These are phyloP conservation scores for Cystobasidium sp. DNA, from an alignment of 1,284 basidiomycete species.

Conservation along the genomic window DNA sequence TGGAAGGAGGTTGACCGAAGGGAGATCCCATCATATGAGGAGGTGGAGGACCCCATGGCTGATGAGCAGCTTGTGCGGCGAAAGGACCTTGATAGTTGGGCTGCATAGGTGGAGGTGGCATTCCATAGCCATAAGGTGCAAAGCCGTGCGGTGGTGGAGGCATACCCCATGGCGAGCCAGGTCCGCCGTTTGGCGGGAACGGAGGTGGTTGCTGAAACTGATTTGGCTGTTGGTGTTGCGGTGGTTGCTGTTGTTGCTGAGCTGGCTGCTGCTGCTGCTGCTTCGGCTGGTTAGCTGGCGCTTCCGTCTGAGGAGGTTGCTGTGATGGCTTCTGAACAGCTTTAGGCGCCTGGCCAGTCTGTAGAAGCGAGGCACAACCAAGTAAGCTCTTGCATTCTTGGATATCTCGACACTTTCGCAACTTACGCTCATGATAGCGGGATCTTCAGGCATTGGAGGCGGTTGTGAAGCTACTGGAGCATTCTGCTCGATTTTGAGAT, in stretches of 20 bases:
- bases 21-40: conserved; percentile 25
- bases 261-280: conserved; percentile 43
- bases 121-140: conserved; percentile 26
- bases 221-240: not conserved
- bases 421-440: conserved; percentile 53
- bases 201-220: conserved; percentile 6
- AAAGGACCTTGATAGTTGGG: conserved; percentile 41
- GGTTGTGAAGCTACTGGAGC: conserved; percentile 43
- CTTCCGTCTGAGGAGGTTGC: conserved; percentile 32
- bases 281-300: conserved; percentile 35
- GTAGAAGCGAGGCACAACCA: conserved; percentile 9
- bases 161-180: conserved; percentile 29
- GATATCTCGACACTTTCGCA: conserved; percentile 1
- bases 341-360: conserved; percentile 39
- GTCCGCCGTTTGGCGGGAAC: conserved; percentile 25
- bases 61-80: conserved; percentile 44
- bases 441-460: conserved; percentile 48
- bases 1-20: conserved; percentile 15
- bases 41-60: conserved; percentile 24
- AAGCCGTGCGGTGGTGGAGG: conserved; percentile 16
- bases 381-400: conserved; percentile 6
- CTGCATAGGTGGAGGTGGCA: conserved; percentile 25
- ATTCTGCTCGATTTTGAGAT: conserved; percentile 54
- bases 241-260: conserved; percentile 33
- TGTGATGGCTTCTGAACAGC: conserved; percentile 1